phyloP scores from a whole-genome alignment of 2,329 filamentous ascomycete genomes.

The Penicillium paneum region DNA sequence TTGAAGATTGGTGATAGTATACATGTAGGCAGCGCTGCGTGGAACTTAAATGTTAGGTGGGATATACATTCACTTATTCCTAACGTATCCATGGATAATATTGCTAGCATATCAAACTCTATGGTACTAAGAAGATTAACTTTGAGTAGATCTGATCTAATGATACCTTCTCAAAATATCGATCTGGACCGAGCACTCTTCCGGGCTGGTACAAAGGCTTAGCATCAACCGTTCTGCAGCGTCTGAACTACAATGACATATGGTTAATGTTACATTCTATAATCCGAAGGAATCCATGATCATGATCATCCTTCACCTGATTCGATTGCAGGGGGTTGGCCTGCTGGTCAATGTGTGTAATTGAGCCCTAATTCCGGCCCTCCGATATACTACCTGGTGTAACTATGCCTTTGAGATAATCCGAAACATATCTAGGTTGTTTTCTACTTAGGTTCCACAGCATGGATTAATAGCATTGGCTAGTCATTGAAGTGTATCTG shows the following conservation, averaged over 20 bases:
- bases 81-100: neutral
- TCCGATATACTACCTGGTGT: constrained; percentile 7
- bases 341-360: neutral
- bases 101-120: neutral
- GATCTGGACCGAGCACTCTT: neutral
- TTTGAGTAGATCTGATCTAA: neutral
- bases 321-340: neutral
- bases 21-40: neutral
- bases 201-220: neutral
- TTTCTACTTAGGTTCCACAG: neutral
- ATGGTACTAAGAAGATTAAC: neutral
- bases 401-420: neutral
- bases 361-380: constrained; percentile 2
- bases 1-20: neutral
- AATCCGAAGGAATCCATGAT: neutral
- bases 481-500: neutral
- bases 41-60: neutral
- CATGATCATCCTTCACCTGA: neutral
- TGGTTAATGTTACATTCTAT: neutral
- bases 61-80: neutral
- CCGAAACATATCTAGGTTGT: neutral
- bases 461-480: neutral
- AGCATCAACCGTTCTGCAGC: constrained; percentile 1
- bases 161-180: neutral
- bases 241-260: neutral